Conservation (phyloP, 108 stramenopile genomes). For the Skeletonema tropicum region DNA sequence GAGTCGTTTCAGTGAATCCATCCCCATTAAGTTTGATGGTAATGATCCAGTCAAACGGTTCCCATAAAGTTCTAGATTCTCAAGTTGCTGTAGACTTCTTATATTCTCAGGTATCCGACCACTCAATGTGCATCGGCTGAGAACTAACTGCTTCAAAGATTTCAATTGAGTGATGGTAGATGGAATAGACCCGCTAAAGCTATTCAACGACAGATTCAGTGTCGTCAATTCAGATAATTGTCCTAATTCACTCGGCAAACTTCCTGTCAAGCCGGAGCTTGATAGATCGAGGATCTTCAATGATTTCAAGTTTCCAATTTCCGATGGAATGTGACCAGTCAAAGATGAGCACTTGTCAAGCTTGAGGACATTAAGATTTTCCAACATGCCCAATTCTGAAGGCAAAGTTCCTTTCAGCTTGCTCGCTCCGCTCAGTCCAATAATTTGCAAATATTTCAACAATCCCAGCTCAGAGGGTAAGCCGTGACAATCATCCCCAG, state of each 20-base stretch:
- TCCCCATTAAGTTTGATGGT: constrained; percentile 19
- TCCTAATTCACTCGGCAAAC: constrained; percentile 38
- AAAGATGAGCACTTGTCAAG: constrained; percentile 19
- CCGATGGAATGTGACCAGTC: constrained; percentile 49
- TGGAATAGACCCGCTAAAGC: constrained; percentile 57
- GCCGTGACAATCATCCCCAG: constrained; percentile 12
- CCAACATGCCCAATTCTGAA: constrained; percentile 21
- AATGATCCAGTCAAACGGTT: constrained; percentile 45
- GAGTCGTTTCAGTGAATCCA: constrained; percentile 57
- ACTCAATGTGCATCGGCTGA: background rate
- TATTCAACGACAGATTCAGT: constrained; percentile 17
- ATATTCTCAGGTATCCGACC: constrained; percentile 21
- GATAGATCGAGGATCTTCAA: constrained; percentile 11
- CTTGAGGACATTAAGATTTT: background rate
- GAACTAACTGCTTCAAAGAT: constrained; percentile 16
- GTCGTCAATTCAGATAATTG: constrained; percentile 12
- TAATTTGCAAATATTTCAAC: constrained; percentile 8
- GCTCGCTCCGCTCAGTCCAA: constrained; percentile 9
- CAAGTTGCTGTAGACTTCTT: constrained; percentile 7
- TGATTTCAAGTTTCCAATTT: constrained; percentile 13
- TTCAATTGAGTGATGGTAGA: constrained; percentile 21
- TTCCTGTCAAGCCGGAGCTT: constrained; percentile 11
- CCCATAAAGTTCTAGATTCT: constrained; percentile 53
- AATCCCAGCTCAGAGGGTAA: constrained; percentile 21
- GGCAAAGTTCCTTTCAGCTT: constrained; percentile 22